Evolutionary conservation across 164 flowering plant species (phyloP).

Genomic region (Chloranthus sessilifolius): DNA sequence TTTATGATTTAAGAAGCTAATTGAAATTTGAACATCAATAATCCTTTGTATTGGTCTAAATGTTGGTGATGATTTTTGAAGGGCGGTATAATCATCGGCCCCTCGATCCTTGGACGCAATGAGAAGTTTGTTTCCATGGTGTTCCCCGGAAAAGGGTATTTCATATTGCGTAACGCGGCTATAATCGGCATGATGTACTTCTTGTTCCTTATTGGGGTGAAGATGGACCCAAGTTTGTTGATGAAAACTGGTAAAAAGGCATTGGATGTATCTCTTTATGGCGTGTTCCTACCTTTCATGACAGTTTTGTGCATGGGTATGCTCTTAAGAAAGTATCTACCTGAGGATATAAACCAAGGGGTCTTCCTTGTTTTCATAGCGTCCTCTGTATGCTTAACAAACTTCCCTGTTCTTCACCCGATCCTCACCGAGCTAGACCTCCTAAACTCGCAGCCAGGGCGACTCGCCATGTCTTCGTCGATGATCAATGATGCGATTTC

Average conservation of each 20-base stretch:
- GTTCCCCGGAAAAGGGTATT: constrained; percentile 14
- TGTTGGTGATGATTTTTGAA: neutral
- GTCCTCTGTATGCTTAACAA: constrained; percentile 7
- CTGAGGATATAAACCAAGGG: neutral
- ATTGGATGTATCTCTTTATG: constrained; percentile 11
- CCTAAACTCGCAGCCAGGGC: constrained; percentile 36
- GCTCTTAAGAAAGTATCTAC: neutral
- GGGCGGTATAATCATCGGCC: constrained; percentile 17
- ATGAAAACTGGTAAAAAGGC: constrained; percentile 17
- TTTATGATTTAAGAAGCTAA: neutral
- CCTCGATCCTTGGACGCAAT: constrained; percentile 7
- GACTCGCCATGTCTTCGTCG: constrained; percentile 28
- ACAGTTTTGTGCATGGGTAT: neutral
- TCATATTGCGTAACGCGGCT: constrained; percentile 18
- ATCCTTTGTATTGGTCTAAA: neutral
- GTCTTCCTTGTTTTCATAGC: constrained; percentile 1
- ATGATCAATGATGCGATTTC: constrained; percentile 10
- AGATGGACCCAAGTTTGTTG: constrained; percentile 15
- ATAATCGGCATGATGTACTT: constrained; percentile 18
- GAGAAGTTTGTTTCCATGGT: neutral
- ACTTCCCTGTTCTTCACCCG: constrained; percentile 29
- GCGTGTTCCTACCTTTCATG: constrained; percentile 5
- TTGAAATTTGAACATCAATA: neutral
- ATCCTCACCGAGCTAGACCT: constrained; percentile 35
- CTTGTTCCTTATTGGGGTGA: constrained; percentile 25